A percentile compares a stretch with the other conserved stretches of the same genome.
Conservation (phyloP, 2,329 filamentous ascomycete species). For the Ophiostoma ulmi region DNA sequence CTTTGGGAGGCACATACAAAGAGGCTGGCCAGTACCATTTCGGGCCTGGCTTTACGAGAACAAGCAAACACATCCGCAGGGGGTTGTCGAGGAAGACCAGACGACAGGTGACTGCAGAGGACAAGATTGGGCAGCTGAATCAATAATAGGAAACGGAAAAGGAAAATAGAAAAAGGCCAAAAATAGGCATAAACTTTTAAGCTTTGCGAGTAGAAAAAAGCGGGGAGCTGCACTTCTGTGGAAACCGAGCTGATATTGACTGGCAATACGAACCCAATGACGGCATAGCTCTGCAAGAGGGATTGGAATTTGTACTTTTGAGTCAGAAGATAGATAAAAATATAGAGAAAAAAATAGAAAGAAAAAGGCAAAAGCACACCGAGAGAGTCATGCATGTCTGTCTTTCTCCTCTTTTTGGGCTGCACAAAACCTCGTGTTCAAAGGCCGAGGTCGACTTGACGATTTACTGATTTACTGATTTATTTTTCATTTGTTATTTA, state of each 20-base stretch:
- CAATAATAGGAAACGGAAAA: background rate
- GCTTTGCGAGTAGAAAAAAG: background rate
- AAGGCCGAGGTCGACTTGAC: background rate
- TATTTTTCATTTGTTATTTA: background rate
- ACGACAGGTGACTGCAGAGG: too few relatives aligned
- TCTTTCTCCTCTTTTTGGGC: background rate
- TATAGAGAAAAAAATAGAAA: background rate
- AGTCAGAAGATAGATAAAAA: background rate
- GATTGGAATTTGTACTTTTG: background rate
- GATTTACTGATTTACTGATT: too few relatives aligned
- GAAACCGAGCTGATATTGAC: background rate
- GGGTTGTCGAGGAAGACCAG: too few relatives aligned
- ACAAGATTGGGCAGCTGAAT: background rate
- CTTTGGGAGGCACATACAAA: background rate
- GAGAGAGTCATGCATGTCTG: conserved; percentile 1
- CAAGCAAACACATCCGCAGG: too few relatives aligned
- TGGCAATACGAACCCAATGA: conserved; percentile 8
- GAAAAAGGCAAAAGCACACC: background rate
- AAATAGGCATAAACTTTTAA: background rate
- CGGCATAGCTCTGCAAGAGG: background rate
- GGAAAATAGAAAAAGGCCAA: background rate
- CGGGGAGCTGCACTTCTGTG: background rate
- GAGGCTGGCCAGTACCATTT: background rate
- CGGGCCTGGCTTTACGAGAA: too few relatives aligned
- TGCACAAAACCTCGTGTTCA: background rate